Base-by-base conservation (phyloP, 2,329 filamentous ascomycete genomes). In the Clarireedia sp. region DNA sequence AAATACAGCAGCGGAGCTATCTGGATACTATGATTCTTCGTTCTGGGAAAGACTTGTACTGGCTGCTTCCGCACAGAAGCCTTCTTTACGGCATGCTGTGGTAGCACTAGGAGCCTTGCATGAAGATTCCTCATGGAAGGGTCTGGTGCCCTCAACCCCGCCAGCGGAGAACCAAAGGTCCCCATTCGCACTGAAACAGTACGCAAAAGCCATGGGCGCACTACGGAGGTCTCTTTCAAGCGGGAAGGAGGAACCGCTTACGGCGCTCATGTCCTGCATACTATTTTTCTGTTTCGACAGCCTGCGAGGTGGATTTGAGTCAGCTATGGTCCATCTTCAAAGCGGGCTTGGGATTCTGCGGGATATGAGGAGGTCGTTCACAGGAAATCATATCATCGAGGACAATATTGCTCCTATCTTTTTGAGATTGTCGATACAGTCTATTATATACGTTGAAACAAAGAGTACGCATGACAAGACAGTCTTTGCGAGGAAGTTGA, bases 381-480 rank as follows among this genome's bases (percentile, higher is more conserved):
- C 61, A 4, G 16, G 17, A 19, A 57, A 62, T 3, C 52, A 55
- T 23, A 51, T 62, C 53, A 60, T 66, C 21, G 59, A 63, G 29
- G 59, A 60, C 12, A 41, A 60, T 5, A 63, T 68, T 21, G 55
- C 56, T 3, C 64, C 62, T n/a, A 44, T 68, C 2, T 64, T 68
- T 24, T 54, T 60, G 29, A 53, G 66, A 55, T 55, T 67, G 9
- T 61, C 58, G 17, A 55, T 65, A 8, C 64, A 67, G 48, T 58
- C 64, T 17, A 64, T 67, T 36, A n/a, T 68, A 8, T 67, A 64
- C 40, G 55, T 67, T n/a, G 66, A 66, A 46, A 65, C 64, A 3
- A 60, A 59, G 38, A 44, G 43, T 38, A 52, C 47, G 3, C n/a
- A 56, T 29, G 59, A 64, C 16, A 48, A 60, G 36, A 48, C 45